A percentile compares a stretch with the other conserved stretches of the same genome.
Evolutionary conservation across 2,329 filamentous ascomycete genomes (phyloP).

Genomic region (Aspergillus aculeatinus): DNA sequence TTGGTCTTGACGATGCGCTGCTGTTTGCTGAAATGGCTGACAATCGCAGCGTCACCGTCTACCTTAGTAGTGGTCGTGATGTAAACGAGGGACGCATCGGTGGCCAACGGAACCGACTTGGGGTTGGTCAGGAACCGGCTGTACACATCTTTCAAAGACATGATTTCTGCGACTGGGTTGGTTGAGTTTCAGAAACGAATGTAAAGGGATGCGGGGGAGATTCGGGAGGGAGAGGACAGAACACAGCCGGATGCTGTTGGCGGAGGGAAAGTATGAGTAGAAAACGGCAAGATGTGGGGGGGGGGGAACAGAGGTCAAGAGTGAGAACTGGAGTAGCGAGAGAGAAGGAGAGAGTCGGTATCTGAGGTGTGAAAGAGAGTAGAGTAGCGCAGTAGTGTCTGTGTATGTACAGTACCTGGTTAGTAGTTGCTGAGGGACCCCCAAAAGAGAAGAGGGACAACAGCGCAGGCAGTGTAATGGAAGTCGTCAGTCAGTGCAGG

Average conservation of each 20-base stretch:
- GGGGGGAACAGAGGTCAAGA: constrained; percentile 11
- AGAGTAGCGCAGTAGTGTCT: too few species aligned
- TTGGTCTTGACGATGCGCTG: constrained; percentile 78
- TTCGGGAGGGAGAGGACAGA: constrained; percentile 7
- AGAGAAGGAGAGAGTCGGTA: constrained; percentile 1
- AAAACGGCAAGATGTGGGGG: constrained; percentile 12
- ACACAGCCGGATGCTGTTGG: neutral
- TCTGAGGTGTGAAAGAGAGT: too few species aligned
- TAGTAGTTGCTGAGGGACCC: neutral
- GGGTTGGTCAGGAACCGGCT: constrained; percentile 70
- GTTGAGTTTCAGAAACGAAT: constrained; percentile 9
- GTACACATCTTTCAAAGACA: constrained; percentile 56
- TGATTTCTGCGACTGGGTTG: constrained; percentile 19
- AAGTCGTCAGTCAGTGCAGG: neutral
- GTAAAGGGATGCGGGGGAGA: constrained; percentile 5
- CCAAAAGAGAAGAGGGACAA: neutral
- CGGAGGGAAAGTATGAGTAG: constrained; percentile 9
- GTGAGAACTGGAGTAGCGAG: constrained; percentile 10
- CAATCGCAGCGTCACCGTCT: constrained; percentile 68
- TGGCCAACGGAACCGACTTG: constrained; percentile 61
- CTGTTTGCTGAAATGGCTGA: constrained; percentile 75
- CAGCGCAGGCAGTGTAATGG: neutral
- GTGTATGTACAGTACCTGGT: too few species aligned
- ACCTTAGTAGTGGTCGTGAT: constrained; percentile 81
- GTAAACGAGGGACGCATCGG: constrained; percentile 75